These are phyloP conservation scores for Achaetomiella virescens DNA, from an alignment of 495 filamentous ascomycete genomes.

Conservation along the genomic window DNA sequence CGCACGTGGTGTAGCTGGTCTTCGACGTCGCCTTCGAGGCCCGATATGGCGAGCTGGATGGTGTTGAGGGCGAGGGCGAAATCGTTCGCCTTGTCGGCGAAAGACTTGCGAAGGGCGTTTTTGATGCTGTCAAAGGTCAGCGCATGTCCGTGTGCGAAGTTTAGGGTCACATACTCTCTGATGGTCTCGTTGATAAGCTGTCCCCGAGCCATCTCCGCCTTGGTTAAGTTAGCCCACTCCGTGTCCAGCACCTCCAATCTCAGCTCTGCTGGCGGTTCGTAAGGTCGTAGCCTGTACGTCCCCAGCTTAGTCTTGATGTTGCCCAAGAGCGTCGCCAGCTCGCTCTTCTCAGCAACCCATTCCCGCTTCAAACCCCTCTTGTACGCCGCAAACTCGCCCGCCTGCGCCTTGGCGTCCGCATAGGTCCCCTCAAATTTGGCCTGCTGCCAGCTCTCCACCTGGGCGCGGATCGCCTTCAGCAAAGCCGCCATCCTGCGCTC, in stretches of 20 bases:
- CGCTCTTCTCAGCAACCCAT: constrained; percentile 97
- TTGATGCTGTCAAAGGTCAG: constrained; percentile 61
- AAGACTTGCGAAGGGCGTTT: constrained; percentile 81
- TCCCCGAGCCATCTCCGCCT: constrained; percentile 76
- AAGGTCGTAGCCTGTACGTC: constrained; percentile 85
- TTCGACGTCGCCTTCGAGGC: constrained; percentile 89
- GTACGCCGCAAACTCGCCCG: constrained; percentile 71
- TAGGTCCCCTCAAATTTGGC: constrained; percentile 88
- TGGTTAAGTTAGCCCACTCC: constrained; percentile 73
- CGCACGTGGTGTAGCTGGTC: constrained; percentile 85
- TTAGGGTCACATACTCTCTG: constrained; percentile 57
- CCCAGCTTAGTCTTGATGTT: constrained; percentile 98
- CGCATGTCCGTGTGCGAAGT: constrained; percentile 3
- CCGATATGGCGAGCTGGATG: constrained; percentile 85
- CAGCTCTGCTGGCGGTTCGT: constrained; percentile 79
- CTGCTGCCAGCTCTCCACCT: constrained; percentile 66
- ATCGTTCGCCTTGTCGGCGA: constrained; percentile 95
- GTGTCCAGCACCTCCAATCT: constrained; percentile 70
- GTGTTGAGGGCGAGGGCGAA: constrained; percentile 93
- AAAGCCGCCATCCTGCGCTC: constrained; percentile 81
- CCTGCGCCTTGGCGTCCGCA: constrained; percentile 84
- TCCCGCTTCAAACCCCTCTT: constrained; percentile 82
- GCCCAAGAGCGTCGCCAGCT: constrained; percentile 85
- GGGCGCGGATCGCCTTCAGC: constrained; percentile 63
- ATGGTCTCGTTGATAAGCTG: constrained; percentile 97